Percentiles rank a stretch among this genome's conserved stretches.
phyloP scores from a whole-genome alignment of 2,329 filamentous ascomycete species.

The Microcyclospora tardicrescens region DNA sequence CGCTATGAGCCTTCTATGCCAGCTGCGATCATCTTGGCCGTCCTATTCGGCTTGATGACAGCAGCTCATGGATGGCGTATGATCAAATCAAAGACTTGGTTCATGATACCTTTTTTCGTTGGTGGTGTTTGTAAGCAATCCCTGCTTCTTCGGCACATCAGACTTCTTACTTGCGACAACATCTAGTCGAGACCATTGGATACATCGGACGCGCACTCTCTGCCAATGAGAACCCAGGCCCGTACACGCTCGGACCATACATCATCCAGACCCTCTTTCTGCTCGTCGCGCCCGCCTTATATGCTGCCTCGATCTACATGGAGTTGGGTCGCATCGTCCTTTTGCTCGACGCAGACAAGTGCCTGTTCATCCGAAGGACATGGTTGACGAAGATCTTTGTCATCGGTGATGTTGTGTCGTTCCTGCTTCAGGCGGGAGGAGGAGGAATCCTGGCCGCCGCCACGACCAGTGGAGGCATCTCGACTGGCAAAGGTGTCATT shows the following conservation, averaged over 20 bases:
- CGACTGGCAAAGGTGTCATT: constrained; percentile 32
- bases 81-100: constrained; percentile 32
- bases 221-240: constrained; percentile 27
- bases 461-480: constrained; percentile 15
- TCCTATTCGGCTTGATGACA: constrained; percentile 19
- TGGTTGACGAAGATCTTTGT: constrained; percentile 39
- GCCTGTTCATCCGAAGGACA: constrained; percentile 29
- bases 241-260: constrained; percentile 30
- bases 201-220: constrained; percentile 39
- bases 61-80: constrained; percentile 28
- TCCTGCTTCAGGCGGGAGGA: constrained; percentile 31
- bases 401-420: constrained; percentile 35
- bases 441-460: constrained; percentile 28
- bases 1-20: constrained; percentile 14
- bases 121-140: constrained; percentile 38
- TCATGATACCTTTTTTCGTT: constrained; percentile 39
- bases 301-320: constrained; percentile 40
- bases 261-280: constrained; percentile 34
- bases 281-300: constrained; percentile 36
- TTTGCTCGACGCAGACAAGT: constrained; percentile 28
- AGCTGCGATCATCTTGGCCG: constrained; percentile 19
- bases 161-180: neutral
- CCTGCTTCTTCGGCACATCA: too few species aligned
- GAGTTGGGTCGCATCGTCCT: constrained; percentile 34
- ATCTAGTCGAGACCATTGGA: constrained; percentile 38